Conservation (phyloP, 495 filamentous ascomycete species). For the Cairneyella variabilis region DNA sequence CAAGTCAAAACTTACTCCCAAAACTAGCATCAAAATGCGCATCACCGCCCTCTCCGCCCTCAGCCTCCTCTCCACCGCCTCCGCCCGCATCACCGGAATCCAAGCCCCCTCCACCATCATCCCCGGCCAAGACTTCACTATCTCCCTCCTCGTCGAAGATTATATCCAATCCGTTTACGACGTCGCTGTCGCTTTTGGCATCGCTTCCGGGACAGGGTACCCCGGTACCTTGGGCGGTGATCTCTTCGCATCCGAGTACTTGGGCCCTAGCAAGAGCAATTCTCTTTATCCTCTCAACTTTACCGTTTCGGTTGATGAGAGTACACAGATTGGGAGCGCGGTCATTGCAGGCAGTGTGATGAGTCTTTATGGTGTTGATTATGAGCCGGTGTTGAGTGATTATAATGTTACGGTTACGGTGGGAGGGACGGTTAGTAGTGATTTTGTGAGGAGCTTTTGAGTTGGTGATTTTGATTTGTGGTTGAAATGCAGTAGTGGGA, state of each 20-base stretch:
- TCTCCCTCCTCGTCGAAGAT: conserved; percentile 8
- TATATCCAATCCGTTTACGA: conserved; percentile 23
- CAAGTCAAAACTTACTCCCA: too few species aligned
- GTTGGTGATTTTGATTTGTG: too few species aligned
- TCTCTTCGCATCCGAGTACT: conserved; percentile 11
- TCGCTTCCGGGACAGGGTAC: conserved; percentile 10
- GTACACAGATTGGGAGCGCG: background rate
- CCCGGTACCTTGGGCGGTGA: conserved; percentile 12
- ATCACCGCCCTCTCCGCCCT: background rate
- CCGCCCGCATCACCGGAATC: conserved; percentile 15
- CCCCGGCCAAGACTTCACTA: conserved; percentile 8
- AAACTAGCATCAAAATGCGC: too few species aligned
- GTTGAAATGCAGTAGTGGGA: too few species aligned
- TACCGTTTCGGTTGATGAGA: conserved; percentile 1
- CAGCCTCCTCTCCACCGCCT: conserved; percentile 1
- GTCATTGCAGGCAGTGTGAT: conserved; percentile 2
- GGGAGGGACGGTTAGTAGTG: background rate
- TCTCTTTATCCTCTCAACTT: conserved; percentile 6
- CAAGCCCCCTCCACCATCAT: conserved; percentile 6
- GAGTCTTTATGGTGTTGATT: conserved; percentile 14
- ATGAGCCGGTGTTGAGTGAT: background rate
- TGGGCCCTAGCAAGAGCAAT: conserved; percentile 10
- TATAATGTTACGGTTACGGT: conserved; percentile 15
- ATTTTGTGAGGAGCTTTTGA: background rate
- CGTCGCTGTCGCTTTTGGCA: conserved; percentile 13